These are phyloP conservation scores for Arabis hirsuta DNA, from an alignment of 345 rosid species.

Conservation along the genomic window DNA sequence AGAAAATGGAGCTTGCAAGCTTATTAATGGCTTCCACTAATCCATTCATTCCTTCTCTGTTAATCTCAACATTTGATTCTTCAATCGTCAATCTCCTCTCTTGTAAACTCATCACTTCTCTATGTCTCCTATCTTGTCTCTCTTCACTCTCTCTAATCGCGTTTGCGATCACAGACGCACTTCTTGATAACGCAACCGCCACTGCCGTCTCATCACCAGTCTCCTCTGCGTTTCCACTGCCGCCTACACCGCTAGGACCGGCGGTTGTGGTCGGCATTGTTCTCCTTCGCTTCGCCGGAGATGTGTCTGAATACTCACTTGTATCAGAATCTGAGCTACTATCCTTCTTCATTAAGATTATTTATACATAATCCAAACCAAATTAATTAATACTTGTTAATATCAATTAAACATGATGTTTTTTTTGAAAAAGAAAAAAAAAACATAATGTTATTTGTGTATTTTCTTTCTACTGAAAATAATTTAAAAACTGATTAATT, in stretches of 20 bases:
- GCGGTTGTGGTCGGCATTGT: constrained; percentile 41
- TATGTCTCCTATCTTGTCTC: constrained; percentile 72
- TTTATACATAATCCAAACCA: constrained; percentile 14
- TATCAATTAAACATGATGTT: neutral
- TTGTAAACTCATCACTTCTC: constrained; percentile 63
- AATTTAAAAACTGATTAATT: neutral
- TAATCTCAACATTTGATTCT: constrained; percentile 67
- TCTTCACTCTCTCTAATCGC: constrained; percentile 74
- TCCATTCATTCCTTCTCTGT: constrained; percentile 62
- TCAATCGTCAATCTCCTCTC: constrained; percentile 74
- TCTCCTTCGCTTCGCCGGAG: constrained; percentile 70
- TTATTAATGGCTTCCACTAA: constrained; percentile 81
- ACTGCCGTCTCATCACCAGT: constrained; percentile 45
- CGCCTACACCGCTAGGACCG: constrained; percentile 27
- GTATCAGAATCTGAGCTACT: constrained; percentile 79
- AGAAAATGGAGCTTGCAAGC: constrained; percentile 77
- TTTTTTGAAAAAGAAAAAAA: too few species aligned
- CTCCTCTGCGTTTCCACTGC: constrained; percentile 34
- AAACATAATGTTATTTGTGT: too few species aligned
- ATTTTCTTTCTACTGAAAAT: neutral
- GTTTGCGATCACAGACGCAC: constrained; percentile 80
- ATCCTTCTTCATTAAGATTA: constrained; percentile 46
- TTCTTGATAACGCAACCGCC: constrained; percentile 65
- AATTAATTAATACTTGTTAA: constrained; percentile 14
- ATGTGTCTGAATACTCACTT: constrained; percentile 74